Conservation (phyloP, 352 stramenopile genomes). For the Globisporangium heterothallicum region DNA sequence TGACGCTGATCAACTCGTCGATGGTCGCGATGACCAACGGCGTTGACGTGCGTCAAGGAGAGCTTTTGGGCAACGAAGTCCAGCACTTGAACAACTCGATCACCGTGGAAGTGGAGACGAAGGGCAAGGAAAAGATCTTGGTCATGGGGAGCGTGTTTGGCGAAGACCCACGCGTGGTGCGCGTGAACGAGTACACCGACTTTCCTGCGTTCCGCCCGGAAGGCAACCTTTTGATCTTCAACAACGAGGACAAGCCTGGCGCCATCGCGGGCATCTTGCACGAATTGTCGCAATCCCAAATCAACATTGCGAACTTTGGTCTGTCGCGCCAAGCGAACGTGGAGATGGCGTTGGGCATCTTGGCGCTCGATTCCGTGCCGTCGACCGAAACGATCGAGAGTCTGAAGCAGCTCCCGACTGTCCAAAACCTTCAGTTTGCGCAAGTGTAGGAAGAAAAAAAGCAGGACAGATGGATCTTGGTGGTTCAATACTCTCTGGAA, state of each 20-base stretch:
- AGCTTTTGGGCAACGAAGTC: constrained; percentile 38
- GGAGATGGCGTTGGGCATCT: constrained; percentile 62
- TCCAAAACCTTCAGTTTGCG: constrained; percentile 66
- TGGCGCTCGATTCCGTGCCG: constrained; percentile 57
- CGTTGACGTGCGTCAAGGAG: constrained; percentile 72
- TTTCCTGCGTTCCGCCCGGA: constrained; percentile 77
- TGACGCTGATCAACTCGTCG: constrained; percentile 63
- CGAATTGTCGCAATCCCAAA: constrained; percentile 56
- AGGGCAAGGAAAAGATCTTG: constrained; percentile 44
- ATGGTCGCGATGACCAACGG: constrained; percentile 68
- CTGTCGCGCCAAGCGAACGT: constrained; percentile 62
- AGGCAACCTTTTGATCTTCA: constrained; percentile 78
- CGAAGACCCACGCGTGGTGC: constrained; percentile 72
- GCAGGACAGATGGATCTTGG: too few species aligned
- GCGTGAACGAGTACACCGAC: constrained; percentile 79
- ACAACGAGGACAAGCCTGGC: constrained; percentile 77
- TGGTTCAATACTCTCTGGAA: too few species aligned
- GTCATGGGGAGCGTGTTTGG: constrained; percentile 81
- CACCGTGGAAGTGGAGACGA: constrained; percentile 63
- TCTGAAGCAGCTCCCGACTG: constrained; percentile 55
- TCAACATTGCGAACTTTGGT: constrained; percentile 85
- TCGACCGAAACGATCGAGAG: constrained; percentile 48
- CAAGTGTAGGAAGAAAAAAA: constrained; percentile 57
- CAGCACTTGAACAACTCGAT: constrained; percentile 76
- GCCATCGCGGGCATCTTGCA: constrained; percentile 72